Conservation (phyloP, 2,329 filamentous ascomycete genomes). For the Verticillium alfalfae region DNA sequence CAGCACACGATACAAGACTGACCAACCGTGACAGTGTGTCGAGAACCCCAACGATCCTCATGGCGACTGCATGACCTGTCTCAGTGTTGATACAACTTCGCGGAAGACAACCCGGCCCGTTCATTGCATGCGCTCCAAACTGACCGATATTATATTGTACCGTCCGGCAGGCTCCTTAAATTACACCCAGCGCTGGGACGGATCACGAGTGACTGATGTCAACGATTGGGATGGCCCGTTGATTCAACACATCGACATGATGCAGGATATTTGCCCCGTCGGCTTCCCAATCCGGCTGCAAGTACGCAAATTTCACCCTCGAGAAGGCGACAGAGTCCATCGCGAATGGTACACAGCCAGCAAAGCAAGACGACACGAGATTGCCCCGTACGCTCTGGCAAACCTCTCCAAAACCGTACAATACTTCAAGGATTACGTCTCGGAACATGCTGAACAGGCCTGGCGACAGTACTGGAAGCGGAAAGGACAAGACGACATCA, state of each 20-base stretch:
- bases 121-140: constrained; percentile 35
- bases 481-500: constrained; percentile 1
- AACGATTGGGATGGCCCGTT: constrained; percentile 21
- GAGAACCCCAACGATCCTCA: constrained; percentile 21
- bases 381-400: constrained; percentile 33
- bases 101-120: constrained; percentile 40
- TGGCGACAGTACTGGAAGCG: constrained; percentile 18
- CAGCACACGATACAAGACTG: background rate
- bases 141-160: constrained; percentile 32
- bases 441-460: constrained; percentile 19
- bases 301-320: constrained; percentile 35
- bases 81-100: constrained; percentile 26
- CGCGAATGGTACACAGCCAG: constrained; percentile 30
- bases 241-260: constrained; percentile 28
- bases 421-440: constrained; percentile 29
- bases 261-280: constrained; percentile 25
- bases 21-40: constrained; percentile 24
- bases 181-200: constrained; percentile 37
- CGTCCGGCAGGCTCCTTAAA: constrained; percentile 33
- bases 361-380: constrained; percentile 17
- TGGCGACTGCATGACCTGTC: constrained; percentile 33
- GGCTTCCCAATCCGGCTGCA: constrained; percentile 25
- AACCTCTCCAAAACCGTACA: constrained; percentile 26
- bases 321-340: constrained; percentile 26
- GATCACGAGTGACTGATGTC: constrained; percentile 34